Conservation (phyloP, 148 eudicot species). For the Amaranthus hypochondriacus region DNA sequence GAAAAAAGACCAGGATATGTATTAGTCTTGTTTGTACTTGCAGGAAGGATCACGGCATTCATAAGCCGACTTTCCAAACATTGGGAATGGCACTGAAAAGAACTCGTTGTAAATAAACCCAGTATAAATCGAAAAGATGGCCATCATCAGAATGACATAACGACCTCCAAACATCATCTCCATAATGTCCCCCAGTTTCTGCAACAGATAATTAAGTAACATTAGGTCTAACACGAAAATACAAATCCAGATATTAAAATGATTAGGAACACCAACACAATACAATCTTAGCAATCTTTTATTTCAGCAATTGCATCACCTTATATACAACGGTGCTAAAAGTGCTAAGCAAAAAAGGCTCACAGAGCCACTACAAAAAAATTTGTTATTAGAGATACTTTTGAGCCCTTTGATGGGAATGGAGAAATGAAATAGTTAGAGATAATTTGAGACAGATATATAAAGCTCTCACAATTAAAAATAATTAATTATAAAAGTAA, state of each 20-base stretch:
- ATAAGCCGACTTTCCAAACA: constrained; percentile 56
- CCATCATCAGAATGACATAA: constrained; percentile 58
- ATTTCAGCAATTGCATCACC: constrained; percentile 8
- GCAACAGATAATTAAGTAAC: constrained; percentile 10
- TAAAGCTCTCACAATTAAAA: no score
- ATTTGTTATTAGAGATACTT: no score
- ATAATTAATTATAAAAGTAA: no score
- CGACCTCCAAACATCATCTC: constrained; percentile 65
- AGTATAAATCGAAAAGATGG: constrained; percentile 57
- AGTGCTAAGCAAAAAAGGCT: neutral
- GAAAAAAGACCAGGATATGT: constrained; percentile 13
- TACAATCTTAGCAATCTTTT: neutral
- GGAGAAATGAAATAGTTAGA: no score
- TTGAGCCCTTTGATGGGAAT: no score
- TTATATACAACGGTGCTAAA: neutral
- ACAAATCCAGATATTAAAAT: neutral
- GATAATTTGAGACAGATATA: no score
- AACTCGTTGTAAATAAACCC: constrained; percentile 58
- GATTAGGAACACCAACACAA: neutral
- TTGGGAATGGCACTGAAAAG: constrained; percentile 52
- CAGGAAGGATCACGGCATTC: constrained; percentile 56
- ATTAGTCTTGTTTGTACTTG: constrained; percentile 30
- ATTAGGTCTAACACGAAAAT: constrained; percentile 7
- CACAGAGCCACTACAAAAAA: neutral
- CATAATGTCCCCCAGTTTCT: constrained; percentile 62